Conservation (phyloP, 2,329 filamentous ascomycete genomes). For the Colletotrichum magnum region DNA sequence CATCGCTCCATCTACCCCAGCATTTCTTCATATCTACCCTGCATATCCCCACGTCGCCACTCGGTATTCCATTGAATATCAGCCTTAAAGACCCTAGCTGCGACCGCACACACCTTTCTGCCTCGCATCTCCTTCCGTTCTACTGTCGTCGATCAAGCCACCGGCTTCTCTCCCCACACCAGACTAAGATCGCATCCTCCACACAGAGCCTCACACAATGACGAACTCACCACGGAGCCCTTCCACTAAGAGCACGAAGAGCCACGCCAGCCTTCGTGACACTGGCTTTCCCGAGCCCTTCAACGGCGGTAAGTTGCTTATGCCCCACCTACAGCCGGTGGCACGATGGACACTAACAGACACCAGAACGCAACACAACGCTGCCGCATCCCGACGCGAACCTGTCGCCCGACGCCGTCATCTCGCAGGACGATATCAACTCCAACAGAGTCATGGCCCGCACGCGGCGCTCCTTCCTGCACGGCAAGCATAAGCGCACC, state of each 20-base stretch:
- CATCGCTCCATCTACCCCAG: background rate
- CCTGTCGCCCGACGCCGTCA: constrained; percentile 68
- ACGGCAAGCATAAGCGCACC: constrained; percentile 60
- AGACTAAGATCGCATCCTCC: constrained; percentile 32
- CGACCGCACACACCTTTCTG: background rate
- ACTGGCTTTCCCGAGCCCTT: constrained; percentile 69
- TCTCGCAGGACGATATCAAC: constrained; percentile 68
- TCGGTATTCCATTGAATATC: constrained; percentile 25
- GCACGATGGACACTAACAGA: background rate
- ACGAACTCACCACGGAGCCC: constrained; percentile 33
- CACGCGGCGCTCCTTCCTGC: constrained; percentile 62
- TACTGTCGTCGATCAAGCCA: constrained; percentile 10
- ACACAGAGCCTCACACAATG: constrained; percentile 36
- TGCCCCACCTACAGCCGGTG: too few relatives aligned
- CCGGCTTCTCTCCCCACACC: constrained; percentile 17
- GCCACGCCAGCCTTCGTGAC: constrained; percentile 47
- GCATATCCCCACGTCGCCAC: background rate
- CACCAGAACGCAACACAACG: constrained; percentile 69
- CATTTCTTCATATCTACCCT: constrained; percentile 18
- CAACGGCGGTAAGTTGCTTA: constrained; percentile 55
- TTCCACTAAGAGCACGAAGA: constrained; percentile 34
- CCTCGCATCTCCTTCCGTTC: background rate
- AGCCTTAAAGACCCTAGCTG: constrained; percentile 15
- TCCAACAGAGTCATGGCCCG: constrained; percentile 58
- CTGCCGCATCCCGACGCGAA: constrained; percentile 74